Evolutionary conservation across 768 basidiomycete species (phyloP).

Genomic region (Trametes coccinea): DNA sequence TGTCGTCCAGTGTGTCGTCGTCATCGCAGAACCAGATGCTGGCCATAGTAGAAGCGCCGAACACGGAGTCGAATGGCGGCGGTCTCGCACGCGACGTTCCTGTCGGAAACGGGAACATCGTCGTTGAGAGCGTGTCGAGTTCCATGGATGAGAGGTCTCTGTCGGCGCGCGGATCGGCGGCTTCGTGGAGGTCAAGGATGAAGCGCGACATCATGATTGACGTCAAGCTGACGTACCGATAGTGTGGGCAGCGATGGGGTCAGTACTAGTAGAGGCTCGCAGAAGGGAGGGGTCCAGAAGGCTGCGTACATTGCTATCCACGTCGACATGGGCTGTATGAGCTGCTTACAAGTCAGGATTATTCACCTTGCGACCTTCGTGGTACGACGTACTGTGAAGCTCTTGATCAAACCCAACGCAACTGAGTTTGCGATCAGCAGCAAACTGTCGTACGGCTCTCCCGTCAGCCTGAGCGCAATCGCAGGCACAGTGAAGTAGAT

Average conservation of each 20-base stretch:
- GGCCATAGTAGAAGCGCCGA: neutral
- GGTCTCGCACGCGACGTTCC: neutral
- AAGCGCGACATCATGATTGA: constrained; percentile 13
- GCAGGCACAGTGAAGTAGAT: too few species aligned
- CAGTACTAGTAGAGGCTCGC: too few species aligned
- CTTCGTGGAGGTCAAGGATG: constrained; percentile 12
- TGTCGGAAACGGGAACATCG: neutral
- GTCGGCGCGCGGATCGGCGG: neutral
- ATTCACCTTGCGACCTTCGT: too few species aligned
- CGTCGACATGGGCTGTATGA: constrained; percentile 11
- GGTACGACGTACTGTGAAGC: neutral
- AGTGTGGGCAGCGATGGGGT: too few species aligned
- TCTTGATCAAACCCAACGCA: neutral
- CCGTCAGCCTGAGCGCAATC: too few species aligned
- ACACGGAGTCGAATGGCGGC: neutral
- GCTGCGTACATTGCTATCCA: constrained; percentile 4
- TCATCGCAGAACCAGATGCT: neutral
- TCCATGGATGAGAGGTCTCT: neutral
- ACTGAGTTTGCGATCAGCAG: neutral
- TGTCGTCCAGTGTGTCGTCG: neutral
- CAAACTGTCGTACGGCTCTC: neutral
- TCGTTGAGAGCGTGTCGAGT: neutral
- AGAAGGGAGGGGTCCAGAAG: neutral
- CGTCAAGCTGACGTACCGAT: neutral
- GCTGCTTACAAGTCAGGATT: neutral